These are phyloP conservation scores for Podosphaera leucotricha DNA, from an alignment of 2,329 filamentous ascomycete species.

Conservation along the genomic window DNA sequence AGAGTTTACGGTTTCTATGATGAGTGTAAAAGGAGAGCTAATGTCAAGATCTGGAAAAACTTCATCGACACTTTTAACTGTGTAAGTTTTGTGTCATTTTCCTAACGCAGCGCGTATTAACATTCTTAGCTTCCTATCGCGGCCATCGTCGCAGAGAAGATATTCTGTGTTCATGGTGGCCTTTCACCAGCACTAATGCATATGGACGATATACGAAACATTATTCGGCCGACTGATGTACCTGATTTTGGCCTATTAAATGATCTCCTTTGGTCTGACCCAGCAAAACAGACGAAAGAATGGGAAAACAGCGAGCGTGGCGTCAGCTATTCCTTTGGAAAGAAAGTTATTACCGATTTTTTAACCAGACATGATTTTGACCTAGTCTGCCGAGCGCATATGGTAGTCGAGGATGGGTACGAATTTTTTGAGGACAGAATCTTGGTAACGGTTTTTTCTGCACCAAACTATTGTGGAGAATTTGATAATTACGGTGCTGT, in stretches of 20 bases:
- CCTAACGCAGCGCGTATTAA: constrained; percentile 4
- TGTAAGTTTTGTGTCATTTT: constrained; percentile 7
- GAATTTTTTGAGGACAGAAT: constrained; percentile 96
- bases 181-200: constrained; percentile 77
- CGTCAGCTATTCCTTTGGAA: constrained; percentile 95
- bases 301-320: constrained; percentile 96
- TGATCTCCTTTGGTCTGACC: constrained; percentile 90
- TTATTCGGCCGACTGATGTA: constrained; percentile 85
- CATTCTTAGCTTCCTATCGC: constrained; percentile 49
- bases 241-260: constrained; percentile 91
- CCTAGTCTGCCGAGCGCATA: constrained; percentile 87
- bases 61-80: constrained; percentile 95
- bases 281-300: constrained; percentile 90
- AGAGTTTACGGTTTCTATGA: constrained; percentile 99
- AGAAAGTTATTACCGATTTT: constrained; percentile 95
- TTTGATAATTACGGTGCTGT: constrained; percentile 98
- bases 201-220: constrained; percentile 96
- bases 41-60: constrained; percentile 98
- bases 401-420: constrained; percentile 98
- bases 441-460: constrained; percentile 89
- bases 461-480: constrained; percentile 97
- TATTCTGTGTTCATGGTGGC: constrained; percentile 91
- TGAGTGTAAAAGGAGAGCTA: constrained; percentile 96
- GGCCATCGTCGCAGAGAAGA: constrained; percentile 90
- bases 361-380: constrained; percentile 89